Evolutionary conservation across 345 rosid genomes (phyloP), one percentile per base, ranked within the genome.

Genomic region (Corchorus olitorius): DNA sequence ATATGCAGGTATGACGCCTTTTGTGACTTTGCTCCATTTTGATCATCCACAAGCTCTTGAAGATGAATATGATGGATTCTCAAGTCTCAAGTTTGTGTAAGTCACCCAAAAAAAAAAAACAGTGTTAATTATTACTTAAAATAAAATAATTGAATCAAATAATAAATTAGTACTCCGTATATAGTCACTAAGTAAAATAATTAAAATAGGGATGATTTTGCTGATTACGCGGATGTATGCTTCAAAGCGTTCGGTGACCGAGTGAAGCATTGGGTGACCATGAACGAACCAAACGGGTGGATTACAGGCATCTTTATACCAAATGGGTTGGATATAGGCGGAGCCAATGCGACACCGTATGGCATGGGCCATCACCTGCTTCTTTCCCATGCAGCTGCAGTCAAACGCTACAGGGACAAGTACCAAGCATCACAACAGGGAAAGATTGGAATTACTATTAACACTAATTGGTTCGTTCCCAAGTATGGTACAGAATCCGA

Each of bases 151-250:
- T 15, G 8, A 16, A 13, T 13, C 20, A 56, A 56, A 15, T 14
- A 55, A 3, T 15, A 12, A 15, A 55, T 39, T 39, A 6, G 43
- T 39, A n/a, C n/a, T n/a, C n/a, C n/a, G n/a, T n/a, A n/a, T n/a
- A n/a, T n/a, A n/a, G n/a, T n/a, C n/a, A n/a, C n/a, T n/a, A 39
- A 3, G 6, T 39, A 39, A 39, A 27, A 55, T 19, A 19, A 55
- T 15, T 55, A 8, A 4, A 8, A 67, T 75, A 89, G 91, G 69
- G 74, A 82, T 20, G 91, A 86, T 45, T 85, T 10, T 68, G 72
- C 1, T 10, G 83, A 81, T n/a, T 88, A 81, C 48, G 87, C 82
- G 3, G 88, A 88, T 11, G 65, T 88, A 74, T 85, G 88, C 66
- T 90, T 87, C 54, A 73, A 80, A 68, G 70, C 67, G 41, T 89